A percentile compares a stretch with the other conserved stretches of the same genome.
phyloP scores from a whole-genome alignment of 768 basidiomycete species.

The Amanita pallidorosea region DNA sequence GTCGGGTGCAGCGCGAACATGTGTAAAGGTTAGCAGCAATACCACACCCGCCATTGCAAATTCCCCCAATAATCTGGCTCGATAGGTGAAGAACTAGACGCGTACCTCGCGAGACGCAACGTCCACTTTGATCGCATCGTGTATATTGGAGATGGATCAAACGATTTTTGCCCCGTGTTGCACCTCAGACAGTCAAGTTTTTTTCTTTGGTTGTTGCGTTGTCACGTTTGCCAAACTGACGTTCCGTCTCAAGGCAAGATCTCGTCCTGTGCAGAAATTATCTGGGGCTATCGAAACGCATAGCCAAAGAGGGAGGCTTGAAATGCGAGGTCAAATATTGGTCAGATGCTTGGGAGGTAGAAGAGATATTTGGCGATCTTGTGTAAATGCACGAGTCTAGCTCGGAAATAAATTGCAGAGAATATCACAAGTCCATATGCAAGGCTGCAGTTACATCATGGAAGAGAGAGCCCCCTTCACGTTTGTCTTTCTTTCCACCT shows the following conservation, averaged over 20 bases:
- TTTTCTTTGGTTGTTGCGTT: constrained; percentile 2
- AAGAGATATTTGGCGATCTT: constrained; percentile 58
- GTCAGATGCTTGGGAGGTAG: constrained; percentile 95
- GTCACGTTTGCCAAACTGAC: neutral
- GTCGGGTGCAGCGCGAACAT: constrained; percentile 93
- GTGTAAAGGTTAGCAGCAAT: constrained; percentile 74
- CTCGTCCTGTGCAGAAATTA: constrained; percentile 67
- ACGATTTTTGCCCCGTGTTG: constrained; percentile 92
- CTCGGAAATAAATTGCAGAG: constrained; percentile 10
- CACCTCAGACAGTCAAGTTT: constrained; percentile 54
- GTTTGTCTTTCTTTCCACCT: neutral
- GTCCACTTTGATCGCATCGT: constrained; percentile 65
- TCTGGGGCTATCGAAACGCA: constrained; percentile 72
- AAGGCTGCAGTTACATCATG: constrained; percentile 4
- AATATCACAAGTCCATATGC: constrained; percentile 6
- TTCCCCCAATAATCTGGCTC: neutral
- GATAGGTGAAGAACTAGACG: constrained; percentile 84
- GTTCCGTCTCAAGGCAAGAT: constrained; percentile 55
- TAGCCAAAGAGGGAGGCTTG: constrained; percentile 71
- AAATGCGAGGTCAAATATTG: constrained; percentile 71
- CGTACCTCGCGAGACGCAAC: constrained; percentile 56
- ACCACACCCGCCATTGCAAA: neutral
- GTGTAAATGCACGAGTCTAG: constrained; percentile 11
- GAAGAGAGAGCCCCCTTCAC: neutral
- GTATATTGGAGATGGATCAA: constrained; percentile 90